A percentile compares a stretch with the other conserved stretches of the same genome.
These are phyloP conservation scores for Aphanomyces invadans DNA, from an alignment of 352 stramenopile genomes.

Conservation along the genomic window DNA sequence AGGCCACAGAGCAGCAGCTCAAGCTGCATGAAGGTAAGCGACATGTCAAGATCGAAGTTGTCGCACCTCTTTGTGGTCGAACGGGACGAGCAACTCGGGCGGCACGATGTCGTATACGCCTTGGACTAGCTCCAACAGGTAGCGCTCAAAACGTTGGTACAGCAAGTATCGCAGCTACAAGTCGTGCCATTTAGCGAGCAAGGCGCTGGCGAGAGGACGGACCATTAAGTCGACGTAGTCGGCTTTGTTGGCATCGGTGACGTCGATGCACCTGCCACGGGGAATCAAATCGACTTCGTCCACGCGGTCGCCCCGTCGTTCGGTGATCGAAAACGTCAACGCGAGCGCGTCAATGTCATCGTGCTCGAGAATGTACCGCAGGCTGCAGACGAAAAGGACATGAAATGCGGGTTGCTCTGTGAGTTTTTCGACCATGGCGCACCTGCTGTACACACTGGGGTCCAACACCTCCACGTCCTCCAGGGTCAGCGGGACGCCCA, in stretches of 20 bases:
- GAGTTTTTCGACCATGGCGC: too few relatives aligned
- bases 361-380: conserved; percentile 60
- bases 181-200: too few relatives aligned
- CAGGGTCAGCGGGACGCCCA: conserved; percentile 91
- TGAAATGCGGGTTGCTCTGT: too few relatives aligned
- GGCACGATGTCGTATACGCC: conserved; percentile 97
- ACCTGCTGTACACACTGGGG: conserved; percentile 37
- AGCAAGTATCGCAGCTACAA: conserved; percentile 91
- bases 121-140: conserved; percentile 87
- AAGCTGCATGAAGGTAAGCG: conserved; percentile 33
- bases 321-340: conserved; percentile 55
- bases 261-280: conserved; percentile 52
- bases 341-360: conserved; percentile 44
- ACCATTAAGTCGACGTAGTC: conserved; percentile 89
- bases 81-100: conserved; percentile 87
- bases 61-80: conserved; percentile 94
- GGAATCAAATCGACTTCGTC: conserved; percentile 55
- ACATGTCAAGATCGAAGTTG: not conserved
- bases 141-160: conserved; percentile 83
- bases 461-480: conserved; percentile 88
- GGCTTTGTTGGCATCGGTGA: conserved; percentile 93
- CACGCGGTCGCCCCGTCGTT: conserved; percentile 53
- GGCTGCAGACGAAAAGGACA: conserved; percentile 27
- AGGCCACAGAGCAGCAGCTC: conserved; percentile 94
- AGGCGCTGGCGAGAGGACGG: too few relatives aligned